A percentile compares a stretch with the other conserved stretches of the same genome.
Evolutionary conservation across 208 protist genomes (phyloP).

Genomic region (Leishmania amazonensis): DNA sequence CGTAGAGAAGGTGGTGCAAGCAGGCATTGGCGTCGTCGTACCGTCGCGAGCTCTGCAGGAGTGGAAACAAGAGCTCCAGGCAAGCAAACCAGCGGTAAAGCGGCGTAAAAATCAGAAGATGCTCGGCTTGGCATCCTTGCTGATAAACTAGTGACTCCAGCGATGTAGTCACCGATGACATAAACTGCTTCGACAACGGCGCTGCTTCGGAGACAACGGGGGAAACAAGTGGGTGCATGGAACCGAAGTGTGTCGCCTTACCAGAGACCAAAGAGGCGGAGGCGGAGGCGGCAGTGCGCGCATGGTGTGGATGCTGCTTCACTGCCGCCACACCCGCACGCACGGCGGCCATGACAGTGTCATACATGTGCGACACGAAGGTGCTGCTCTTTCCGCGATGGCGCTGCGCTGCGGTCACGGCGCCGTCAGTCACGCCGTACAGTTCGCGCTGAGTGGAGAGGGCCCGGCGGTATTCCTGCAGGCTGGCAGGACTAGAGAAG

Average conservation of each 20-base stretch:
- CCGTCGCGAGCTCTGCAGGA: conserved; percentile 54
- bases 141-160: conserved; percentile 35
- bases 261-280: conserved; percentile 6
- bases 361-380: conserved; percentile 30
- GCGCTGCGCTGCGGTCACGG: conserved; percentile 29
- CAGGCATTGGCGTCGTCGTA: conserved; percentile 72
- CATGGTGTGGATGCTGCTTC: conserved; percentile 15
- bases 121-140: conserved; percentile 52
- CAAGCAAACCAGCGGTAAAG: conserved; percentile 75
- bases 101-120: conserved; percentile 71
- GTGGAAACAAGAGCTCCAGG: conserved; percentile 57
- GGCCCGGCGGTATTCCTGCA: conserved; percentile 34
- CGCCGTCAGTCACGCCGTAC: conserved; percentile 26
- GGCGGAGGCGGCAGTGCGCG: not conserved
- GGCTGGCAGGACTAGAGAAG: conserved; percentile 21
- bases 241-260: not conserved
- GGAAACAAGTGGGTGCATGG: not conserved
- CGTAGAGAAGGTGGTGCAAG: conserved; percentile 53
- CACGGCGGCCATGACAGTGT: conserved; percentile 22
- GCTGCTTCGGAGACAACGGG: not conserved
- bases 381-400: conserved; percentile 17
- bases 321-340: conserved; percentile 29
- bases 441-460: conserved; percentile 23
- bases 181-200: not conserved
- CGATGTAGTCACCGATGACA: not conserved